Percentiles rank a stretch among this genome's conserved stretches.
phyloP scores from a whole-genome alignment of 148 eudicot species.

The Vaccinium macrocarpon region DNA sequence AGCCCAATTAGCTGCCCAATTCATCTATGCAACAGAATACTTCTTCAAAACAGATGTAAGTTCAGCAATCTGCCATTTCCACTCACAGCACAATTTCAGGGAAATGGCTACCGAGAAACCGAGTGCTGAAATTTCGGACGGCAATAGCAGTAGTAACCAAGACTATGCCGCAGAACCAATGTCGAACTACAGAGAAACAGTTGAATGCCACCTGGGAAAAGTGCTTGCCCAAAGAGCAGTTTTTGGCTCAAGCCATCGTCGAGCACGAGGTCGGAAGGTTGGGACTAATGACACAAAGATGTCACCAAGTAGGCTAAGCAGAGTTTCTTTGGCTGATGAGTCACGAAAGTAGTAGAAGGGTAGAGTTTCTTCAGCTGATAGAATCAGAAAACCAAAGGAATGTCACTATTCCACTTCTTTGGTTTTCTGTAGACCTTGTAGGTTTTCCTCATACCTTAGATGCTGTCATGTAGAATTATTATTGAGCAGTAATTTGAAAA shows the following conservation, averaged over 20 bases:
- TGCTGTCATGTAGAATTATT: not conserved
- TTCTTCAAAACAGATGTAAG: not conserved
- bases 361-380: not conserved
- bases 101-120: constrained; percentile 16
- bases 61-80: not conserved
- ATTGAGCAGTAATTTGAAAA: not conserved
- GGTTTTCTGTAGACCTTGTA: not conserved
- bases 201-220: constrained; percentile 20
- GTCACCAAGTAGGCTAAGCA: constrained; percentile 31
- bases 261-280: constrained; percentile 17
- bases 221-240: constrained; percentile 25
- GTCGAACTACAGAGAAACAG: not conserved
- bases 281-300: constrained; percentile 13
- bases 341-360: not conserved
- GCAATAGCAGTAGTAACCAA: not conserved
- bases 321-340: constrained; percentile 27
- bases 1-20: not conserved
- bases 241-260: constrained; percentile 21
- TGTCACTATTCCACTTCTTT: not conserved
- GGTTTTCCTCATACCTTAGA: not conserved
- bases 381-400: not conserved
- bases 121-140: not conserved
- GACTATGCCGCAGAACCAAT: not conserved
- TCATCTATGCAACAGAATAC: not conserved
- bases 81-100: not conserved